Percentiles rank a stretch among this genome's conserved stretches.
Conservation (phyloP, 495 filamentous ascomycete species). For the Pyrenopolyporus hunteri region DNA sequence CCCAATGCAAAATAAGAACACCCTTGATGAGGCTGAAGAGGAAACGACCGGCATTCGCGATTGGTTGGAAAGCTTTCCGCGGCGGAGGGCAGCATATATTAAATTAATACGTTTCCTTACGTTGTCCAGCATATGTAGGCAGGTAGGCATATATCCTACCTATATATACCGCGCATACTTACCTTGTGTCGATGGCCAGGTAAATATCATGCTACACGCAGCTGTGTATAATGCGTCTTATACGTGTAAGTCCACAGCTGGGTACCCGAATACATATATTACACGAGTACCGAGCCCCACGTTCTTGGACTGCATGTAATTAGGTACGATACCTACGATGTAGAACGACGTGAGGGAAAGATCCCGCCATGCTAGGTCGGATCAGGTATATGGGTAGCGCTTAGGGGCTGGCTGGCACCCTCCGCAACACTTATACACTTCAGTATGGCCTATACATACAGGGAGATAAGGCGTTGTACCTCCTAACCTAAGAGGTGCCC, state of each 20-base stretch:
- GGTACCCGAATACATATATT: not conserved
- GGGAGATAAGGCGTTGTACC: no score
- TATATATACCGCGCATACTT: no score
- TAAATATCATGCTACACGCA: not conserved
- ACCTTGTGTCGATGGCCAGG: no score
- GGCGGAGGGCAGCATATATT: slow-evolving; percentile 11
- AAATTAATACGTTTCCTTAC: slow-evolving; percentile 11
- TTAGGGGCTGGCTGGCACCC: not conserved
- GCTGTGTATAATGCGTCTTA: not conserved
- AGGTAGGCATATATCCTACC: not conserved
- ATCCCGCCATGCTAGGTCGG: slow-evolving; percentile 23
- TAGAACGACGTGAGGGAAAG: no score
- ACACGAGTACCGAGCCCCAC: not conserved
- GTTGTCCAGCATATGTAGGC: not conserved
- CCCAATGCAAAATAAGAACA: slow-evolving; percentile 9
- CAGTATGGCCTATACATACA: no score
- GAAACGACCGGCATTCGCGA: not conserved
- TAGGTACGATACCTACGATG: no score
- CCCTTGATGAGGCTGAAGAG: slow-evolving; percentile 33
- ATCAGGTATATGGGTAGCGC: not conserved
- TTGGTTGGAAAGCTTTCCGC: slow-evolving; percentile 23
- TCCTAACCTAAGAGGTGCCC: no score
- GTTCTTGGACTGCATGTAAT: not conserved
- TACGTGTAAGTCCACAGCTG: not conserved
- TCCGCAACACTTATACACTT: not conserved